Percentiles rank a stretch among this genome's conserved stretches.
phyloP scores from a whole-genome alignment of 2,329 filamentous ascomycete genomes.

The Penicillium sp. region DNA sequence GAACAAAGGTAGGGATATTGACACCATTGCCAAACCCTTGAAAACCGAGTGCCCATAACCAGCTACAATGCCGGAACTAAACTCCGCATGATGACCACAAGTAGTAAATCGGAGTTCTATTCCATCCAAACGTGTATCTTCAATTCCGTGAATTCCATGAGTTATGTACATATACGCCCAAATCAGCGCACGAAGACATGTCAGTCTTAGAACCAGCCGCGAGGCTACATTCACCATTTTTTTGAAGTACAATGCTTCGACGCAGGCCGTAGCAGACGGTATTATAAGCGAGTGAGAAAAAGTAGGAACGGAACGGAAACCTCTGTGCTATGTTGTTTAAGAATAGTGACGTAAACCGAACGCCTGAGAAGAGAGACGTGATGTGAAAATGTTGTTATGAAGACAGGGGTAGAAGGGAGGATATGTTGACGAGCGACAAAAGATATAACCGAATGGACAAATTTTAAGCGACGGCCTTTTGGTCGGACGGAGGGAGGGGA shows the following conservation, averaged over 20 bases:
- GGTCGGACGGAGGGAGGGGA: constrained; percentile 35
- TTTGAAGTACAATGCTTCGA: constrained; percentile 29
- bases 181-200: background rate
- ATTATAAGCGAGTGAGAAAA: constrained; percentile 26
- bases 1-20: no score
- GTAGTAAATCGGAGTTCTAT: no score
- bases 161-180: no score
- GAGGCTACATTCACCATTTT: constrained; percentile 25
- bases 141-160: no score
- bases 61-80: no score
- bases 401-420: constrained; percentile 19
- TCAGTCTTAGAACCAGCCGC: constrained; percentile 16
- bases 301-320: constrained; percentile 17
- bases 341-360: constrained; percentile 35
- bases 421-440: constrained; percentile 13
- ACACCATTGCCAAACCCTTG: no score
- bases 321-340: constrained; percentile 39
- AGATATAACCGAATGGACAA: background rate
- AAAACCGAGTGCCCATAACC: no score
- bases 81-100: no score
- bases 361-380: constrained; percentile 40
- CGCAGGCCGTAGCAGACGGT: constrained; percentile 23
- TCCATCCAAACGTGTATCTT: no score
- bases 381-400: constrained; percentile 25
- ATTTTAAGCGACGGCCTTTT: constrained; percentile 38